These are phyloP conservation scores for Vitis hybrid DNA, from an alignment of 177 flowering plant genomes.

Conservation along the genomic window DNA sequence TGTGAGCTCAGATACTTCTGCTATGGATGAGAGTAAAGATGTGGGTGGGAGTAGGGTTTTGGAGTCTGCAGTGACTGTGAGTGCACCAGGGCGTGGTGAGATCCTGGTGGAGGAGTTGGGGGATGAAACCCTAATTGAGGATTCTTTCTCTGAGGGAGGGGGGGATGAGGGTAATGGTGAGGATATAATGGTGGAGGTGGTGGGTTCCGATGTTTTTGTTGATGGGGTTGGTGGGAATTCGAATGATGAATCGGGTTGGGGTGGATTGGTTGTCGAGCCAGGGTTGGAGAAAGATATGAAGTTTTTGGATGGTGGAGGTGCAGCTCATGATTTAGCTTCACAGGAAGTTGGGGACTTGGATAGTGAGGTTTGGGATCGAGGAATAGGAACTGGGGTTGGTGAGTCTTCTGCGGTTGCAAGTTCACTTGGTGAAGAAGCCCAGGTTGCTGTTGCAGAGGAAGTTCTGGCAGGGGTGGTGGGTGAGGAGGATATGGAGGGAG, in stretches of 20 bases:
- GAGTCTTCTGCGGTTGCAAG: conserved; percentile 4
- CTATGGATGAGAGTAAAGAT: conserved; percentile 20
- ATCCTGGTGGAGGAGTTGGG: conserved; percentile 10
- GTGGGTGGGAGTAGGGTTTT: conserved; percentile 7
- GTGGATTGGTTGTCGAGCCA: conserved; percentile 1
- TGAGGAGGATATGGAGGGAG: not conserved
- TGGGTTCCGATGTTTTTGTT: conserved; percentile 46
- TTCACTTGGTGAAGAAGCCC: conserved; percentile 3
- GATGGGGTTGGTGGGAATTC: conserved; percentile 25
- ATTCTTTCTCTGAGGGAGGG: conserved; percentile 14
- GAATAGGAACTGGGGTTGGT: conserved; percentile 8
- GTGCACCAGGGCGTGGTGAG: conserved; percentile 9
- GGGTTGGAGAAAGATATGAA: conserved; percentile 7
- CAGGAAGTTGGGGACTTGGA: conserved; percentile 13
- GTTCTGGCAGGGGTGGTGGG: not conserved
- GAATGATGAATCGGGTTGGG: conserved; percentile 6
- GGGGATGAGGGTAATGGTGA: conserved; percentile 22
- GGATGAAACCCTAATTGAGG: conserved; percentile 15
- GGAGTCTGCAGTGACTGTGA: conserved; percentile 15
- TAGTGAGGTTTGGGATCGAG: conserved; percentile 6
- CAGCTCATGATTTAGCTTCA: conserved; percentile 11
- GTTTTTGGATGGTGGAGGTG: not conserved
- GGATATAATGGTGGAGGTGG: conserved; percentile 48
- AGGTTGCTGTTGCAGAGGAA: conserved; percentile 5
- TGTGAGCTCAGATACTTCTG: conserved; percentile 13